These are phyloP conservation scores for Clitoria ternatea DNA, from an alignment of 306 rosid species.

Conservation along the genomic window DNA sequence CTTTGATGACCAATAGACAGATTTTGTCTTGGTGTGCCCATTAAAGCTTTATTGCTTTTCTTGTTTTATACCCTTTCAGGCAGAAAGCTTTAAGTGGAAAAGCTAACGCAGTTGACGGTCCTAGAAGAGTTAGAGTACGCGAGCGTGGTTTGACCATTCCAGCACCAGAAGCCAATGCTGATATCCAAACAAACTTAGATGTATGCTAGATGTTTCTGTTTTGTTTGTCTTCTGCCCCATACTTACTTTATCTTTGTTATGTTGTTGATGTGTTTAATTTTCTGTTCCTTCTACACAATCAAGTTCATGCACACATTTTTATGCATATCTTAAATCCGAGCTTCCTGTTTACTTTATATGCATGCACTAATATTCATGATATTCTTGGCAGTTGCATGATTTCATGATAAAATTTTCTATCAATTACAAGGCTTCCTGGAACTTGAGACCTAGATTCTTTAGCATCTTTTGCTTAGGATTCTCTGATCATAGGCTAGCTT, in stretches of 20 bases:
- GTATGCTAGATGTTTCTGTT: conserved; percentile 39
- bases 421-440: not conserved
- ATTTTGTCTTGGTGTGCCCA: conserved; percentile 18
- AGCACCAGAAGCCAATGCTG: conserved; percentile 88
- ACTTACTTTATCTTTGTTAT: not conserved
- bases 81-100: conserved; percentile 59
- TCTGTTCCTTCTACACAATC: not conserved
- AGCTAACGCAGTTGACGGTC: conserved; percentile 55
- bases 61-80: conserved; percentile 40
- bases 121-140: conserved; percentile 55
- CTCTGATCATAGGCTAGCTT: conserved; percentile 9
- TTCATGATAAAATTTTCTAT: not conserved
- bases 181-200: conserved; percentile 69
- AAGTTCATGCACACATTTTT: conserved; percentile 11
- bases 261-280: not conserved
- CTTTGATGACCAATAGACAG: conserved; percentile 11
- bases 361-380: not conserved
- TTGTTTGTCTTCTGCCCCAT: not conserved
- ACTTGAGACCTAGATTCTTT: conserved; percentile 3
- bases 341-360: not conserved
- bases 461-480: conserved; percentile 19
- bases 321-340: not conserved
- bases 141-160: conserved; percentile 72
- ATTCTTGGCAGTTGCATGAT: not conserved
- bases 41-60: not conserved